A percentile compares a stretch with the other conserved stretches of the same genome.
Conservation (phyloP, 108 stramenopile genomes). For the Aurantiochytrium sp. region DNA sequence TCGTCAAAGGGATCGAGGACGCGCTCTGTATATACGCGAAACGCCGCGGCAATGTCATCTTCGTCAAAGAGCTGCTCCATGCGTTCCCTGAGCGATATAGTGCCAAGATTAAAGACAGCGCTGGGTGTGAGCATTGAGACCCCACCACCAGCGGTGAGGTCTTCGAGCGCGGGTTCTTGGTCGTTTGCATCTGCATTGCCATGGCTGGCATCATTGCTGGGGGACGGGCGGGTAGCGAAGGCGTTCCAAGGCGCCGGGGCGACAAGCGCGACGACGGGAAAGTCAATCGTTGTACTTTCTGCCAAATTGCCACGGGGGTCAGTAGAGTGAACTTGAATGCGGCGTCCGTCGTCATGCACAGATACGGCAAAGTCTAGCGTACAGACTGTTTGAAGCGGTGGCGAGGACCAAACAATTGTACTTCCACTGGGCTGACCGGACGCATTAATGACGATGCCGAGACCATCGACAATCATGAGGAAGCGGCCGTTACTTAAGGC, state of each 20-base stretch:
- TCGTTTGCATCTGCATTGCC: not conserved
- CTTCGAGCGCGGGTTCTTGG: not conserved
- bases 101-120: not conserved
- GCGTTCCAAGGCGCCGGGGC: constrained; percentile 14
- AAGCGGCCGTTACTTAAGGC: not conserved
- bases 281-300: not conserved
- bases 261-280: not conserved
- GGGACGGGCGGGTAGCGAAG: not conserved
- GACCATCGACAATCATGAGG: not conserved
- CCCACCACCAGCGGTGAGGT: not conserved
- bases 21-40: not conserved
- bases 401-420: not conserved
- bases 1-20: not conserved
- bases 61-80: not conserved
- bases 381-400: not conserved
- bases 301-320: not conserved
- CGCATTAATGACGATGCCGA: not conserved
- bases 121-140: not conserved
- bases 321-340: not conserved
- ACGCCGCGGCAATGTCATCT: not conserved
- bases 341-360: not conserved
- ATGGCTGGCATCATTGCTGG: not conserved
- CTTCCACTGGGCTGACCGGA: not conserved
- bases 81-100: not conserved
- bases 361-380: not conserved